A percentile compares a stretch with the other conserved stretches of the same genome.
phyloP scores from a whole-genome alignment of 352 stramenopile genomes.

The Bremia lactucae region DNA sequence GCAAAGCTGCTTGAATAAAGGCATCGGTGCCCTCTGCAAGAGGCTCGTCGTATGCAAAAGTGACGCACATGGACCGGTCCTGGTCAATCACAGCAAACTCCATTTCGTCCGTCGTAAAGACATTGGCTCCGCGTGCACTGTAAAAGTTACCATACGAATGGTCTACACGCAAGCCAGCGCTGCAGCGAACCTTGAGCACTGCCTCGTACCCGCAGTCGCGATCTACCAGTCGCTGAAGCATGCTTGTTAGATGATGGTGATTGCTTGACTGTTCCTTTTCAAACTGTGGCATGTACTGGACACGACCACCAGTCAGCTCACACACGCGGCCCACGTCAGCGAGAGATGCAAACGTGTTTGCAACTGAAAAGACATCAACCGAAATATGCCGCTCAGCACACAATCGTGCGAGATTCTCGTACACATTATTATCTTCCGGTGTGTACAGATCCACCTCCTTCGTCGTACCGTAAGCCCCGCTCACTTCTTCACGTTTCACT shows the following conservation, averaged over 20 bases:
- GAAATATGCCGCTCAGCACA: slow-evolving; percentile 77
- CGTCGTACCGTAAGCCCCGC: slow-evolving; percentile 68
- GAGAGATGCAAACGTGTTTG: slow-evolving; percentile 74
- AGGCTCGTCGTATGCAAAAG: slow-evolving; percentile 82
- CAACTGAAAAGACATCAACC: slow-evolving; percentile 78
- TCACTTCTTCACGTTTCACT: slow-evolving; percentile 72
- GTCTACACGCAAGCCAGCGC: slow-evolving; percentile 71
- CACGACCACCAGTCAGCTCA: slow-evolving; percentile 76
- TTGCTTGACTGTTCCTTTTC: slow-evolving; percentile 79
- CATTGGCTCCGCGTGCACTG: slow-evolving; percentile 42
- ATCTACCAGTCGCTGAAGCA: slow-evolving; percentile 60
- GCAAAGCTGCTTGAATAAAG: slow-evolving; percentile 82
- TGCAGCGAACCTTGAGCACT: slow-evolving; percentile 84
- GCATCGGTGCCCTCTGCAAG: slow-evolving; percentile 59
- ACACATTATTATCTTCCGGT: slow-evolving; percentile 52
- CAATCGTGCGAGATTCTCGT: slow-evolving; percentile 49
- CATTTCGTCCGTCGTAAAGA: slow-evolving; percentile 71
- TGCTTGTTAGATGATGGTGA: slow-evolving; percentile 62
- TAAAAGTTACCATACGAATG: slow-evolving; percentile 81
- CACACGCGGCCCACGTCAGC: slow-evolving; percentile 71
- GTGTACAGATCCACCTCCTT: slow-evolving; percentile 83
- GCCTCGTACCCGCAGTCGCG: slow-evolving; percentile 76
- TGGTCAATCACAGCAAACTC: slow-evolving; percentile 84
- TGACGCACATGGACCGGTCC: slow-evolving; percentile 77
- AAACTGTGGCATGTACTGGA: slow-evolving; percentile 82